Evolutionary conservation across 2,329 filamentous ascomycete genomes (phyloP), one percentile per base, ranked within the genome.

Genomic region (Aschersonia sp.): DNA sequence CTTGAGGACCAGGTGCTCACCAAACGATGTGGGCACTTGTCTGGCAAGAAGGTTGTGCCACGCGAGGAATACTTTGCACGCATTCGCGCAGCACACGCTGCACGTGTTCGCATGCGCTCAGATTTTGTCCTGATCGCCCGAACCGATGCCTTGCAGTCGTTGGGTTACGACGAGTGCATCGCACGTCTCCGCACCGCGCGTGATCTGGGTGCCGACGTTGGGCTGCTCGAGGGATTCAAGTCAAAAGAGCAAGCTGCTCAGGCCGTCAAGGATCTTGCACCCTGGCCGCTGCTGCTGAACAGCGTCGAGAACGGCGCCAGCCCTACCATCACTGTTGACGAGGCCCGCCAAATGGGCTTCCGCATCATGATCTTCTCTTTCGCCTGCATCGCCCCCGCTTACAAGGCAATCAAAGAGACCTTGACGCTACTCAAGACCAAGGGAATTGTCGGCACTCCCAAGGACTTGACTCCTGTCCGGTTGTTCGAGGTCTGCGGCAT

Each of bases 121-220:
- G 78, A 82, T 53, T 78, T 83, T 45, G 70, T 83, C 12, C 69
- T 83, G 47, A 82, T 83, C 50, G 79, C 78, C 0, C 70, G 79
- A 8, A 83, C 79, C 0, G 79, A 83, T 54, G 75, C 79, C 1
- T 62, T 79, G 5, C 75, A 78, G 50, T 63, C 66, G 0, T 64
- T 70, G 6, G 78, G 78, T 0, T 82, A 76, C 52, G 74, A 77
- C 6, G 76, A 75, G 55, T 73, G 75, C 5, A 60, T 80, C 14
- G 56, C 56, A 5, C 64, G 78, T 1, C 60, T 83, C 30, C 64
- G 63, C 49, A 65, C 62, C 4, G 78, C 78, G 0, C 62, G 71
- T 0, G 67, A 68, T 2, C 69, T 70, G 22, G 78, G 79, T 31
- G 78, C 78, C 2, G 78, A 82, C 54, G 73, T 74, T 2, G 72